Evolutionary conservation across 805 yeast genomes (phyloP).

Genomic region (Alloascoidea africana): DNA sequence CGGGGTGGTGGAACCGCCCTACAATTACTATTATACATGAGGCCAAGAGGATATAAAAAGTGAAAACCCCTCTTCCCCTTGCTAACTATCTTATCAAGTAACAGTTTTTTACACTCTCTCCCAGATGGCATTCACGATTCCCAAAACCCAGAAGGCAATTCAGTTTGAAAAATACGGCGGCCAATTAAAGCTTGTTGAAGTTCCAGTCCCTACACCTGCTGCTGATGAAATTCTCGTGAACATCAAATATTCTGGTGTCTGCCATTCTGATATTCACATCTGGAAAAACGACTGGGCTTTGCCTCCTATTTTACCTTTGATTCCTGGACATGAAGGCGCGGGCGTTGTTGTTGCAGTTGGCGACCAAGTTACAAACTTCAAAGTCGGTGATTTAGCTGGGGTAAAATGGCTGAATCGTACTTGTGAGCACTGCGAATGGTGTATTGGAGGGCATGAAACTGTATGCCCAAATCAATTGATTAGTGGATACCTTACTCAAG

Average conservation of each 20-base stretch:
- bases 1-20: too few relatives aligned
- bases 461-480: slow-evolving; percentile 44
- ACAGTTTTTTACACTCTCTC: too few relatives aligned
- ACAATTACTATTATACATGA: too few relatives aligned
- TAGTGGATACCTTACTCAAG: slow-evolving; percentile 53
- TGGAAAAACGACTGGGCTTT: slow-evolving; percentile 65
- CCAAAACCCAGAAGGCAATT: slow-evolving; percentile 21
- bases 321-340: not conserved
- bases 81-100: too few relatives aligned
- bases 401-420: not conserved
- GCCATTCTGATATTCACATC: slow-evolving; percentile 65
- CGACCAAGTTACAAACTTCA: not conserved
- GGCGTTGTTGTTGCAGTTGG: not conserved
- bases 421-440: not conserved
- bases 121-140: too few relatives aligned
- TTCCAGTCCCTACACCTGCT: slow-evolving; percentile 27
- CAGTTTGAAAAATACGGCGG: slow-evolving; percentile 18
- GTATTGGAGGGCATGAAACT: slow-evolving; percentile 18
- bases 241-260: slow-evolving; percentile 61
- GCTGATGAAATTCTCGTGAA: slow-evolving; percentile 49
- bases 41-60: too few relatives aligned
- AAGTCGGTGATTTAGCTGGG: slow-evolving; percentile 1
- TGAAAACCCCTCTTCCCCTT: too few relatives aligned
- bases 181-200: not conserved
- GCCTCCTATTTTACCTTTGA: slow-evolving; percentile 13